Evolutionary conservation across 441 rosid species (phyloP).

Genomic region (Geranium incanum): DNA sequence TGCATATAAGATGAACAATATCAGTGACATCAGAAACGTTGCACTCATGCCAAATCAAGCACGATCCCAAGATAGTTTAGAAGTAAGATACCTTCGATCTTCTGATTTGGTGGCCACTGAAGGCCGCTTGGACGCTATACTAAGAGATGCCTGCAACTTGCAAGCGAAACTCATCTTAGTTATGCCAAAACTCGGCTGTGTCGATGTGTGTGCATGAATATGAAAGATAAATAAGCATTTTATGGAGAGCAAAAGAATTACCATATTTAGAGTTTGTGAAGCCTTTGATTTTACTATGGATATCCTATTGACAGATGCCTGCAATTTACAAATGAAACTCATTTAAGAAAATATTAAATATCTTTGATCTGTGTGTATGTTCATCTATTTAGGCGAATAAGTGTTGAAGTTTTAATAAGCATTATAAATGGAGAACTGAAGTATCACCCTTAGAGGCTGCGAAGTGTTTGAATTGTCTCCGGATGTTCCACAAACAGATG

Average conservation of each 20-base stretch:
- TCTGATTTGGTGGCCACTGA: slow-evolving; percentile 30
- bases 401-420: neutral
- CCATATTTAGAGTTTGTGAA: slow-evolving; percentile 5
- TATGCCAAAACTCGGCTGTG: neutral
- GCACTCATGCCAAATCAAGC: slow-evolving; percentile 3
- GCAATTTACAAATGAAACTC: slow-evolving; percentile 8
- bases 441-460: neutral
- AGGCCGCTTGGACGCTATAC: slow-evolving; percentile 32
- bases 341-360: neutral
- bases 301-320: neutral
- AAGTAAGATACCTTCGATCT: slow-evolving; percentile 40
- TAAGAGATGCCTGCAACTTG: slow-evolving; percentile 46
- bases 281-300: neutral
- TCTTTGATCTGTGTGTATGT: neutral
- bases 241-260: neutral
- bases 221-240: neutral
- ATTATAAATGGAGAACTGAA: neutral
- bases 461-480: neutral
- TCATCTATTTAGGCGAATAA: neutral
- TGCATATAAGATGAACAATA: slow-evolving; percentile 21
- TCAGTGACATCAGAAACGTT: slow-evolving; percentile 5
- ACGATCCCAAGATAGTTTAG: neutral
- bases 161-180: slow-evolving; percentile 18
- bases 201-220: neutral
- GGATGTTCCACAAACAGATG: neutral